Evolutionary conservation across 2,329 filamentous ascomycete species (phyloP).

Genomic region (Grosmannia huntii): DNA sequence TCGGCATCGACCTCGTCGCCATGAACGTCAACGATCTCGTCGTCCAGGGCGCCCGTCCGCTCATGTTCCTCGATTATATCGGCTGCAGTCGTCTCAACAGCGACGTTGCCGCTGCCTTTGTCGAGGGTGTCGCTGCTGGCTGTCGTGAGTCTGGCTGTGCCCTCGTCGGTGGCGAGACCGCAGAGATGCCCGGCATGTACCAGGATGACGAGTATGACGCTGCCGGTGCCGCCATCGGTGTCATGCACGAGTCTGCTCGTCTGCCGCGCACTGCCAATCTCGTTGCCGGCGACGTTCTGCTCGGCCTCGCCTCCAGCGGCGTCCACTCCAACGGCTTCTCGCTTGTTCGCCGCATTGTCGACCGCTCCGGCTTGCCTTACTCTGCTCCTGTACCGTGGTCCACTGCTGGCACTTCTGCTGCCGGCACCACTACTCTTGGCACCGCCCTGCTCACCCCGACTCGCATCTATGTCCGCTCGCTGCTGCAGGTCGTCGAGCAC

Average conservation of each 20-base stretch:
- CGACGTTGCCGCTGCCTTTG: conserved; percentile 67
- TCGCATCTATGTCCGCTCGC: conserved; percentile 78
- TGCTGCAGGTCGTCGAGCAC: conserved; percentile 51
- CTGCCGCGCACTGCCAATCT: conserved; percentile 68
- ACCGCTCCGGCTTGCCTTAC: conserved; percentile 59
- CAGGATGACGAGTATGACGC: conserved; percentile 82
- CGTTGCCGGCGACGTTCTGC: conserved; percentile 68
- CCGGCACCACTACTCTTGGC: conserved; percentile 45
- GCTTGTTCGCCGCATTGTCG: conserved; percentile 81
- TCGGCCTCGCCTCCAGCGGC: conserved; percentile 75
- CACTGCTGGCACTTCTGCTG: conserved; percentile 16
- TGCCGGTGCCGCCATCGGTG: conserved; percentile 78
- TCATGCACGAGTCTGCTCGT: conserved; percentile 55
- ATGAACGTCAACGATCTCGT: conserved; percentile 99
- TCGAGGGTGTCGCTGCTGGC: conserved; percentile 78
- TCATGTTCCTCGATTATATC: conserved; percentile 98
- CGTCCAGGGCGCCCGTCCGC: conserved; percentile 85
- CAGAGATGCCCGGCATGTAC: conserved; percentile 97
- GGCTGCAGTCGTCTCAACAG: conserved; percentile 82
- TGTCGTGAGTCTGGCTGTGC: conserved; percentile 78
- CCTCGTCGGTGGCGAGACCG: conserved; percentile 92
- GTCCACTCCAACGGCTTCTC: conserved; percentile 97
- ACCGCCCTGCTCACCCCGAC: conserved; percentile 77
- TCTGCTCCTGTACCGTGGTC: conserved; percentile 61
- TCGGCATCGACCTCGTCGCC: conserved; percentile 91